Conservation (phyloP, 306 rosid genomes). For the Ormosia emarginata region DNA sequence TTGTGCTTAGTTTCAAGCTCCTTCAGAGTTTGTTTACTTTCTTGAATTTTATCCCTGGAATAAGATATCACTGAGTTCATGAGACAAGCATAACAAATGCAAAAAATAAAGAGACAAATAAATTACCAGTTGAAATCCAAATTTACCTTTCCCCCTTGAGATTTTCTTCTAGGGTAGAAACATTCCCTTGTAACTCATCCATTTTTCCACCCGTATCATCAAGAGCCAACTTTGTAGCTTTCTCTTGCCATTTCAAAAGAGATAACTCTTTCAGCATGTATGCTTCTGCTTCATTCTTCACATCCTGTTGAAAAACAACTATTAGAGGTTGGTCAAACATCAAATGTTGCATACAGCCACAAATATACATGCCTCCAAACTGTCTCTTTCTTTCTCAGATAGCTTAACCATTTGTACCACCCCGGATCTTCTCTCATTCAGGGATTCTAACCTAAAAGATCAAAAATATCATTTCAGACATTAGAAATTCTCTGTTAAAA, state of each 20-base stretch:
- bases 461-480: constrained; percentile 20
- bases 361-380: constrained; percentile 71
- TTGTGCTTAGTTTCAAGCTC: constrained; percentile 80
- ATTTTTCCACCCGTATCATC: constrained; percentile 61
- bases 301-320: constrained; percentile 58
- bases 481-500: constrained; percentile 1
- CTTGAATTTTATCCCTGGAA: constrained; percentile 76
- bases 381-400: constrained; percentile 93
- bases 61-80: constrained; percentile 17
- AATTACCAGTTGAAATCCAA: not conserved
- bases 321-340: constrained; percentile 4
- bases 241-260: constrained; percentile 90
- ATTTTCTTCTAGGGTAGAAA: constrained; percentile 64
- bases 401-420: constrained; percentile 98
- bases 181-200: constrained; percentile 48
- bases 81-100: not conserved
- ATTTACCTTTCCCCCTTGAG: constrained; percentile 69
- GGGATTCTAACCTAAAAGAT: constrained; percentile 69
- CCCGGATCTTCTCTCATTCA: constrained; percentile 85
- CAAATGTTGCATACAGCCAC: not conserved
- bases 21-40: constrained; percentile 56
- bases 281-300: constrained; percentile 90
- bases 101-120: not conserved
- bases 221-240: constrained; percentile 74
- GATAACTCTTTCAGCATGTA: constrained; percentile 92